Evolutionary conservation across 2,329 filamentous ascomycete genomes (phyloP).

Genomic region (Aschersonia sp.): DNA sequence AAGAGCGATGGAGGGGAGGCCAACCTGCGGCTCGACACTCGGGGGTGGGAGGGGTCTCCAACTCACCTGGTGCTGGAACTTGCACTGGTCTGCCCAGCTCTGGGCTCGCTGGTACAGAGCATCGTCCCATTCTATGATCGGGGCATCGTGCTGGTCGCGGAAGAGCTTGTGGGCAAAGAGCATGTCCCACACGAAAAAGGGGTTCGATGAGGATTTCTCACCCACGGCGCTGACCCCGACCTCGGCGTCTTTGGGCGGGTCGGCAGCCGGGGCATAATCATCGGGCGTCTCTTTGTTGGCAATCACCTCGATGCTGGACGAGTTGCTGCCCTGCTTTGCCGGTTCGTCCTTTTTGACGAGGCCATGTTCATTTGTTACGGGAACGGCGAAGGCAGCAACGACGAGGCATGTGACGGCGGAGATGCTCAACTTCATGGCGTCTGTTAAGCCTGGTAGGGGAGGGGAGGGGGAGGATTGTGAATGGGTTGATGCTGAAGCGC

Average conservation of each 20-base stretch:
- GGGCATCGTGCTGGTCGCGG: slow-evolving; percentile 61
- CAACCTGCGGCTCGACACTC: not conserved
- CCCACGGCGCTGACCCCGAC: not conserved
- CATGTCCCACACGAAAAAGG: slow-evolving; percentile 2
- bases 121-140: slow-evolving; percentile 45
- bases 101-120: slow-evolving; percentile 44
- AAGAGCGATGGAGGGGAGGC: no score
- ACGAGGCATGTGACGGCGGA: not conserved
- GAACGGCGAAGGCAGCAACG: not conserved
- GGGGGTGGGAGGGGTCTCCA: not conserved
- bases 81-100: slow-evolving; percentile 45
- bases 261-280: not conserved
- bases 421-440: not conserved
- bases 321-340: no score
- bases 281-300: not conserved
- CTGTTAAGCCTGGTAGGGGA: not conserved
- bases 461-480: not conserved
- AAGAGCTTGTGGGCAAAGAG: slow-evolving; percentile 67
- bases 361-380: not conserved
- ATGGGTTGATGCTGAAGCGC: not conserved
- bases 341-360: not conserved
- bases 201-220: not conserved
- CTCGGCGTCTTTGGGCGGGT: not conserved
- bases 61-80: slow-evolving; percentile 41
- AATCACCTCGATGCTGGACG: not conserved